phyloP scores from a whole-genome alignment of 768 basidiomycete genomes.

The Leccinum longicurvipes region DNA sequence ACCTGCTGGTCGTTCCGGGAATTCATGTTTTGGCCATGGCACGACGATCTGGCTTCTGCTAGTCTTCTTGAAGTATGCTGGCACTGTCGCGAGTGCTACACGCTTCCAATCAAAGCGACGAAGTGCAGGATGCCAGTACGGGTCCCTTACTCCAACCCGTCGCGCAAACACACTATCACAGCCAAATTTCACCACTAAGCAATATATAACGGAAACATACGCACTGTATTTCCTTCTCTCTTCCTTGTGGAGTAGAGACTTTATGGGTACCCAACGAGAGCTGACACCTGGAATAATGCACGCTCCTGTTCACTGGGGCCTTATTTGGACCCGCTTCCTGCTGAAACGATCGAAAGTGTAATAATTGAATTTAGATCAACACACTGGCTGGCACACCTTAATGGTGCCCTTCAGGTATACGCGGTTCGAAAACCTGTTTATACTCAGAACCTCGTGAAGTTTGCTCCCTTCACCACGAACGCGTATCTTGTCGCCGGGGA shows the following conservation, averaged over 20 bases:
- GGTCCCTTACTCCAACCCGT: conserved; percentile 59
- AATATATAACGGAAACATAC: conserved; percentile 18
- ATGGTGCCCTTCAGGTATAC: conserved; percentile 51
- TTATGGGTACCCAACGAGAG: conserved; percentile 65
- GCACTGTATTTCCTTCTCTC: conserved; percentile 43
- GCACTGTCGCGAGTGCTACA: conserved; percentile 62
- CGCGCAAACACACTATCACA: conserved; percentile 68
- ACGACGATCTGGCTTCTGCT: conserved; percentile 40
- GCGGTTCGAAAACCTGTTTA: conserved; percentile 71
- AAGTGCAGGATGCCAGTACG: conserved; percentile 54
- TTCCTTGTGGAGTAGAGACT: conserved; percentile 31
- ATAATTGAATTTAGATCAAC: neutral
- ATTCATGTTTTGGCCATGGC: conserved; percentile 65
- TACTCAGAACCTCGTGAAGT: conserved; percentile 67
- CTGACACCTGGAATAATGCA: conserved; percentile 80
- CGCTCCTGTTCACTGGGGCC: conserved; percentile 32
- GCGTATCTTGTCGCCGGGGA: conserved; percentile 78
- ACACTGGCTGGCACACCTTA: conserved; percentile 23
- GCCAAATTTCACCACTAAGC: neutral
- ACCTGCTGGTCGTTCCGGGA: conserved; percentile 36
- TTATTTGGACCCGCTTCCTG: conserved; percentile 23
- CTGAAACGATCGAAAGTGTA: conserved; percentile 1
- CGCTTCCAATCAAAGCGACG: conserved; percentile 71
- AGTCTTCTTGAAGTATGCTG: conserved; percentile 44
- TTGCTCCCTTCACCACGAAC: conserved; percentile 61